phyloP scores from a whole-genome alignment of 2,329 filamentous ascomycete species.

The Claviceps sp. region DNA sequence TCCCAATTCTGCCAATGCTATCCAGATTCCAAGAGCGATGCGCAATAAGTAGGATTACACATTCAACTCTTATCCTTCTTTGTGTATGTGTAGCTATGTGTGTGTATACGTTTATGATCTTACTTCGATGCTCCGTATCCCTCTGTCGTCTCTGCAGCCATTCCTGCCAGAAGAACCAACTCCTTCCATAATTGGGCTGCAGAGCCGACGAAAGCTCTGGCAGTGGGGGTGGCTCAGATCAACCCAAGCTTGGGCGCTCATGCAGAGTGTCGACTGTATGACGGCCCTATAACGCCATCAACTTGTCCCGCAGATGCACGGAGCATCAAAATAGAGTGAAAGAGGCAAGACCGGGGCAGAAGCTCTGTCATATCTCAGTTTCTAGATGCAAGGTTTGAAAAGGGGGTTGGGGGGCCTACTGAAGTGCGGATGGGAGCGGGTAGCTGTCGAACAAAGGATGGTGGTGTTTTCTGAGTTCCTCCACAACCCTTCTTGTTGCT shows the following conservation, averaged over 20 bases:
- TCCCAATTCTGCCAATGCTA: too few relatives aligned
- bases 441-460: too few relatives aligned
- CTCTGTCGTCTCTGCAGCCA: neutral
- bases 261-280: slow-evolving; percentile 1
- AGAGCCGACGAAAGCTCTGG: neutral
- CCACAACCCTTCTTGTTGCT: too few relatives aligned
- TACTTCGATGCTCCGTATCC: neutral
- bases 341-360: neutral
- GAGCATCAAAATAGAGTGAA: neutral
- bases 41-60: neutral
- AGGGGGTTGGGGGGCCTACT: too few relatives aligned
- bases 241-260: neutral
- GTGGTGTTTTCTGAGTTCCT: too few relatives aligned
- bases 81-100: neutral
- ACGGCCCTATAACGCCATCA: neutral
- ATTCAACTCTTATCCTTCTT: neutral
- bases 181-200: too few relatives aligned
- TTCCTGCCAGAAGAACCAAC: too few relatives aligned
- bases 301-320: neutral
- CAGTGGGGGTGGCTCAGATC: neutral
- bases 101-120: neutral
- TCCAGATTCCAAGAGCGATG: too few relatives aligned
- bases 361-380: neutral
- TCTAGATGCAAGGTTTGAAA: too few relatives aligned
- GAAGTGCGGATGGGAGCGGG: too few relatives aligned